Evolutionary conservation across 768 basidiomycete genomes (phyloP), one percentile per base, ranked within the genome.

Genomic region (Agrocybe pediades): DNA sequence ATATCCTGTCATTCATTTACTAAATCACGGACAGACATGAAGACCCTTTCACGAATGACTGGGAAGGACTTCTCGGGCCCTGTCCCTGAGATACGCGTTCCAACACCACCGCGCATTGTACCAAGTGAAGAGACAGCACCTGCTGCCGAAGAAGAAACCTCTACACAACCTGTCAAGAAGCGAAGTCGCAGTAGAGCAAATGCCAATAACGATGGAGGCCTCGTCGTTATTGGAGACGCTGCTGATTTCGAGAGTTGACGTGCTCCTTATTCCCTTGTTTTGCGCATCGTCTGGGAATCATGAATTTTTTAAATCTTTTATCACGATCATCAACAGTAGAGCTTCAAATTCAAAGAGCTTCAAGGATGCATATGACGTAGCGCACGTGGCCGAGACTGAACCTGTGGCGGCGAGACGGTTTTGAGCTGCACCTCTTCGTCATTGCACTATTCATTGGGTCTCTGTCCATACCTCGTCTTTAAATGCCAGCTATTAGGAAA

Each of bases 1-100:
- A 27, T 11, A 6, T 46, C 17, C 9, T 45, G 9, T 40, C 45
- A 25, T 24, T 13, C 9, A 25, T 46, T 42, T 51, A 23, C 30
- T 30, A 47, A 21, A 46, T 51, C n/a, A 19, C 13, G 40, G 43
- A 13, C 23, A 92, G 90, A 92, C 64, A 88, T 92, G 60, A 76
- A 77, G 56, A 87, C 83, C 0, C 68, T 92, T 11, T 83, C 86
- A 41, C 83, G 86, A 13, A 85, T 92, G 85, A 92, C 90, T 9
- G 90, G 90, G 30, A 91, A 87, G 58, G 88, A 92, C 64, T 92
- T 92, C 63, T 86, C 88, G 41, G 90, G 90, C 0, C 90, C 90
- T 21, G 81, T 83, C 16, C 90, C 90, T 0, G 82, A 85, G 54
- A 90, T 92, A 26, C 71, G 72, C 20, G 68, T 65, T 3, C 75